Evolutionary conservation across 495 filamentous ascomycete species (phyloP).

Genomic region (Aspergillus hancockii): DNA sequence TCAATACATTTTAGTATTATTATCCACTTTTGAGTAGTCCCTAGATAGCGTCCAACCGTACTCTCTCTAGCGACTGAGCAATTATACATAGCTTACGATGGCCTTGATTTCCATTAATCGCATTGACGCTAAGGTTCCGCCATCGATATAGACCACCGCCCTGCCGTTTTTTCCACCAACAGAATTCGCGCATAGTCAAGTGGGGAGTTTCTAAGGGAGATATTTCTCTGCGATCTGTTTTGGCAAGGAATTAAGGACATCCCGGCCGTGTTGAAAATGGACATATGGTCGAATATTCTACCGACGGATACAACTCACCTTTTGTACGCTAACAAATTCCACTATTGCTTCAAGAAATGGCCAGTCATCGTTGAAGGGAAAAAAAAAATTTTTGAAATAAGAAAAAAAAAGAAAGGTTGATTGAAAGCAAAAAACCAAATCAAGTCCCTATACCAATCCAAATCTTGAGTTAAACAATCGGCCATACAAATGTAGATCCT

Average conservation of each 20-base stretch:
- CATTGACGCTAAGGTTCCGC: neutral
- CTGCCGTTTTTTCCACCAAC: conserved; percentile 2
- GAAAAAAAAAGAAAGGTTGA: too few species aligned
- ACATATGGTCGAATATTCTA: neutral
- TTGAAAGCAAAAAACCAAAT: too few species aligned
- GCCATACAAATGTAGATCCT: too few species aligned
- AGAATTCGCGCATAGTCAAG: neutral
- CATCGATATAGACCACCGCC: conserved; percentile 22
- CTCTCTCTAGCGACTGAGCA: neutral
- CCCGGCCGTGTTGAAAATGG: neutral
- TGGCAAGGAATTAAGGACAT: neutral
- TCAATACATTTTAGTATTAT: neutral
- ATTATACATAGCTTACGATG: neutral
- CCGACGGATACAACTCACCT: too few species aligned
- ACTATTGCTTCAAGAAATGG: neutral
- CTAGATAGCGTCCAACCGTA: neutral
- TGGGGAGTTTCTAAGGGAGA: neutral
- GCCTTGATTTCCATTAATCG: too few species aligned
- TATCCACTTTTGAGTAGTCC: neutral
- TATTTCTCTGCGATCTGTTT: neutral
- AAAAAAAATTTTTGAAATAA: too few species aligned
- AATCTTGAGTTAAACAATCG: too few species aligned
- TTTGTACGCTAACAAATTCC: neutral
- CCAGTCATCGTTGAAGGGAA: neutral
- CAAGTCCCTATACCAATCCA: too few species aligned